A percentile compares a stretch with the other conserved stretches of the same genome.
phyloP scores from a whole-genome alignment of 495 filamentous ascomycete species.

The Aspergillus biplanus region DNA sequence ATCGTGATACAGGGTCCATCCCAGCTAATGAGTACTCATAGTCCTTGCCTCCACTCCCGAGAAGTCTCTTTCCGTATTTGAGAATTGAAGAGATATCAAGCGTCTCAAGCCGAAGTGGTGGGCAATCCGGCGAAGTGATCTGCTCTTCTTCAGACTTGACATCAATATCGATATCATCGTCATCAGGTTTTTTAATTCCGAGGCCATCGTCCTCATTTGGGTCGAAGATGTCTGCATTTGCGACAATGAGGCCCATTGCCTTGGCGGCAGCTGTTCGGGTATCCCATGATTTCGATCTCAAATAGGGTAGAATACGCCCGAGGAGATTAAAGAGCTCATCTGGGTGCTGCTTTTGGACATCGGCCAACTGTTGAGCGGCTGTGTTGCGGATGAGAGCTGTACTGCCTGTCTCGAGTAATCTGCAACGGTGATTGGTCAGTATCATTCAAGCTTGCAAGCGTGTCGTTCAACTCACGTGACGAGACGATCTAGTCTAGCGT shows the following conservation, averaged over 20 bases:
- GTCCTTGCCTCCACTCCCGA: conserved; percentile 82
- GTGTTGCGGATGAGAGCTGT: conserved; percentile 94
- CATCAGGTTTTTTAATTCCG: conserved; percentile 56
- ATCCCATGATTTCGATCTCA: conserved; percentile 93
- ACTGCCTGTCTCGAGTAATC: conserved; percentile 93
- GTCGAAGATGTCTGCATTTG: conserved; percentile 85
- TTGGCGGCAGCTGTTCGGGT: conserved; percentile 88
- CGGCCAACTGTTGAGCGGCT: conserved; percentile 92
- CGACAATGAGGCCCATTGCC: conserved; percentile 88
- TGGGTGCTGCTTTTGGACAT: conserved; percentile 96
- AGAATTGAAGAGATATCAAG: conserved; percentile 81
- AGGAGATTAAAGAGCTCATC: conserved; percentile 96
- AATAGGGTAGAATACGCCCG: conserved; percentile 92
- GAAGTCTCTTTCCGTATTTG: conserved; percentile 76
- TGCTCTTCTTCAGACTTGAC: conserved; percentile 51
- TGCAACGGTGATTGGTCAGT: conserved; percentile 48
- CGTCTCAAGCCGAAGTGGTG: conserved; percentile 68
- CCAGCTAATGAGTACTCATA: conserved; percentile 78
- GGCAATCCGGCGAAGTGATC: conserved; percentile 38
- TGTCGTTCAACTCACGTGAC: conserved; percentile 75
- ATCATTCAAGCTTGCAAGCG: conserved; percentile 6
- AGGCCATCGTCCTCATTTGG: conserved; percentile 72
- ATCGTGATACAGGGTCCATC: conserved; percentile 76
- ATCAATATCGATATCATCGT: conserved; percentile 49
- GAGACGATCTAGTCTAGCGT: conserved; percentile 78